A percentile compares a stretch with the other conserved stretches of the same genome.
phyloP scores from a whole-genome alignment of 2,329 filamentous ascomycete genomes.

The Fusarium sp. region DNA sequence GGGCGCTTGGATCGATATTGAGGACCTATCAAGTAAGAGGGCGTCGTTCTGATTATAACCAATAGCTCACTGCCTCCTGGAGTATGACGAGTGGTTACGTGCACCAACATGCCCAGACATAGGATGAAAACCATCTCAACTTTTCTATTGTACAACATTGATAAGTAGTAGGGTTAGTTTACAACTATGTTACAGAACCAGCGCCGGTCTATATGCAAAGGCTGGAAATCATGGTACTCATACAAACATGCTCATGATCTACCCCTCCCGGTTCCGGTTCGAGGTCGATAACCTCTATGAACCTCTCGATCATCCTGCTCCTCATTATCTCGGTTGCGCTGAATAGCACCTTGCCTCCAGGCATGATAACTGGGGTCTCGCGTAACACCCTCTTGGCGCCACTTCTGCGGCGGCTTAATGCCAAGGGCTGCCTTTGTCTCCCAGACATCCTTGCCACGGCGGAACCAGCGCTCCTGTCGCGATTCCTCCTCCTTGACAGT shows the following conservation, averaged over 20 bases:
- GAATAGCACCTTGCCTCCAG: constrained; percentile 44
- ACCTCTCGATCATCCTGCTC: constrained; percentile 44
- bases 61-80: background rate
- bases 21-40: background rate
- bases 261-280: constrained; percentile 8
- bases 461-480: constrained; percentile 71
- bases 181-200: constrained; percentile 36
- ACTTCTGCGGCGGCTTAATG: constrained; percentile 69
- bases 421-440: constrained; percentile 69
- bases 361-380: constrained; percentile 58
- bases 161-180: constrained; percentile 32
- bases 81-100: background rate
- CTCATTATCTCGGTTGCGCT: constrained; percentile 46
- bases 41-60: background rate
- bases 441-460: constrained; percentile 71
- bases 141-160: constrained; percentile 18
- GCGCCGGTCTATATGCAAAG: constrained; percentile 30
- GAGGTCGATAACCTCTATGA: constrained; percentile 6
- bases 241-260: constrained; percentile 22
- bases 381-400: constrained; percentile 67
- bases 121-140: background rate
- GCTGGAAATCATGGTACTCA: constrained; percentile 15
- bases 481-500: constrained; percentile 67
- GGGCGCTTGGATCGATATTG: background rate
- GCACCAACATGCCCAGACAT: background rate